Conservation (phyloP, 208 protist species). For the Acanthamoeba divionensis region DNA sequence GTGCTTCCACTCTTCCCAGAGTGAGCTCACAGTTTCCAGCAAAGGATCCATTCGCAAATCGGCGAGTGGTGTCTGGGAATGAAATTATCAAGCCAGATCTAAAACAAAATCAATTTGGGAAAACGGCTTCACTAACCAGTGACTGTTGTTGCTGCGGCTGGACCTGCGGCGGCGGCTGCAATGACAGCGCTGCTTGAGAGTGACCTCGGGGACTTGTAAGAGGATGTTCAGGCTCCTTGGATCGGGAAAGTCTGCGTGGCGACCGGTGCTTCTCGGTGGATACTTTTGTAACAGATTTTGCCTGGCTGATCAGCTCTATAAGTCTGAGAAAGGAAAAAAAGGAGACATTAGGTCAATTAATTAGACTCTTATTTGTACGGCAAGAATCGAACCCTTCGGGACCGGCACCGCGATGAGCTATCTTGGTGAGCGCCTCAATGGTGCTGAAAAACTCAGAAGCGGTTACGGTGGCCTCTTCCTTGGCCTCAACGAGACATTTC, state of each 20-base stretch:
- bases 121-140: constrained; percentile 48
- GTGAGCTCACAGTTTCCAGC: constrained; percentile 14
- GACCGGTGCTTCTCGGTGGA: constrained; percentile 20
- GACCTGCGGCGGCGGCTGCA: not conserved
- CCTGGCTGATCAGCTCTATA: constrained; percentile 24
- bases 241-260: constrained; percentile 31
- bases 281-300: constrained; percentile 35
- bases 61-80: too few species aligned
- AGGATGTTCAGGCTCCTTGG: not conserved
- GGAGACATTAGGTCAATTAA: not conserved
- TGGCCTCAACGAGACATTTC: constrained; percentile 61
- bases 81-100: too few species aligned
- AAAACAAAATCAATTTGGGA: too few species aligned
- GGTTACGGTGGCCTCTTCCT: constrained; percentile 41
- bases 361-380: not conserved
- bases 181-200: too few species aligned
- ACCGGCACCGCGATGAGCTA: constrained; percentile 40
- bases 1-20: constrained; percentile 56
- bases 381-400: constrained; percentile 22
- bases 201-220: not conserved
- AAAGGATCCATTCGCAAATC: not conserved
- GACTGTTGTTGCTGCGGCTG: constrained; percentile 69
- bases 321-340: not conserved
- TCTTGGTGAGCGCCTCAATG: constrained; percentile 64
- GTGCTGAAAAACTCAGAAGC: constrained; percentile 51